Evolutionary conservation across 2,329 filamentous ascomycete genomes (phyloP).

Genomic region (Paecilomyces sp.): DNA sequence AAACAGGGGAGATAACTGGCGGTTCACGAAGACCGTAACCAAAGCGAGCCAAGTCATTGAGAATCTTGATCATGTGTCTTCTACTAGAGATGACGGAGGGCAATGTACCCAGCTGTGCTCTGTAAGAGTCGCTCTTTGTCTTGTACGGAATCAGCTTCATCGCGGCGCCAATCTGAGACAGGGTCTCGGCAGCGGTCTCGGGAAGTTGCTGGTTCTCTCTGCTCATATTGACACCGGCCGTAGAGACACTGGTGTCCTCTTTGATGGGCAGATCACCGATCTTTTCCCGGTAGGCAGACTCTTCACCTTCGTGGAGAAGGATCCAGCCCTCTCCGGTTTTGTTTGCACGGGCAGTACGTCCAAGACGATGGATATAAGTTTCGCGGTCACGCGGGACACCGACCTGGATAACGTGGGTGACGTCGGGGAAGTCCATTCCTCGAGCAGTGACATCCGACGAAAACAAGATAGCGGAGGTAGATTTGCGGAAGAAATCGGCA

Average conservation of each 20-base stretch:
- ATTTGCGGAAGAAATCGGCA: constrained; percentile 63
- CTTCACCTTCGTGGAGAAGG: constrained; percentile 48
- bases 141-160: constrained; percentile 17
- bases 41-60: constrained; percentile 39
- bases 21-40: constrained; percentile 41
- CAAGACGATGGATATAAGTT: constrained; percentile 69
- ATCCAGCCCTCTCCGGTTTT: constrained; percentile 58
- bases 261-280: constrained; percentile 50
- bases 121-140: constrained; percentile 24
- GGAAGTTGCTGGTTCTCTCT: constrained; percentile 13
- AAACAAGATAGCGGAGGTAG: constrained; percentile 59
- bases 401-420: constrained; percentile 72
- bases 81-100: constrained; percentile 24
- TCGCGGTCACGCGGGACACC: constrained; percentile 59
- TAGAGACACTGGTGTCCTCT: constrained; percentile 37
- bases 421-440: constrained; percentile 76
- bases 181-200: constrained; percentile 9
- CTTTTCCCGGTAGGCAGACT: constrained; percentile 40
- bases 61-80: constrained; percentile 32
- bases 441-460: constrained; percentile 75
- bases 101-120: constrained; percentile 15
- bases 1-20: constrained; percentile 20
- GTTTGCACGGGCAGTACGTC: constrained; percentile 64
- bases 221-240: constrained; percentile 29
- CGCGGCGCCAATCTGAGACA: constrained; percentile 38